phyloP scores from a whole-genome alignment of 805 yeast genomes.

The Metschnikowia sp. region DNA sequence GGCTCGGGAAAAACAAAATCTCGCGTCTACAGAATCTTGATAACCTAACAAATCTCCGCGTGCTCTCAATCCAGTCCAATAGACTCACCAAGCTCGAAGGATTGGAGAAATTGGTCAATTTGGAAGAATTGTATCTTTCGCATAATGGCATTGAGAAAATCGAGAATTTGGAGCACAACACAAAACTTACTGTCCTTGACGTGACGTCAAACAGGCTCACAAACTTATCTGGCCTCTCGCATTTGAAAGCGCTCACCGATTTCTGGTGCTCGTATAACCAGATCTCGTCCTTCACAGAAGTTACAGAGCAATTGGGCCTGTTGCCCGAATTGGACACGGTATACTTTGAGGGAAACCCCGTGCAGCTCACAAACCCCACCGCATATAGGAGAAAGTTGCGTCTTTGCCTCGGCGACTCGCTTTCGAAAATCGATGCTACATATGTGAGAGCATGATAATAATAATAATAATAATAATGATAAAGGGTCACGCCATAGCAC shows the following conservation, averaged over 20 bases:
- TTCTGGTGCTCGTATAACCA: conserved; percentile 88
- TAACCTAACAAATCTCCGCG: conserved; percentile 56
- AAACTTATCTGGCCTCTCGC: conserved; percentile 60
- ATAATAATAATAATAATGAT: neutral
- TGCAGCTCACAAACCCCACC: conserved; percentile 69
- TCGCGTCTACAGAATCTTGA: conserved; percentile 59
- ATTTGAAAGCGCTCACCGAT: conserved; percentile 74
- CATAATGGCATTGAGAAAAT: conserved; percentile 75
- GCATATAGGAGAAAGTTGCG: conserved; percentile 82
- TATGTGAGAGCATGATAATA: conserved; percentile 37
- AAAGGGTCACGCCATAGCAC: neutral
- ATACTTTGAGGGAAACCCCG: conserved; percentile 90
- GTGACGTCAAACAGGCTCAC: conserved; percentile 71
- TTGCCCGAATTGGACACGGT: conserved; percentile 76
- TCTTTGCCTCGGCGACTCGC: conserved; percentile 64
- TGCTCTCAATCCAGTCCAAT: conserved; percentile 87
- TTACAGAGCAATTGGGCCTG: conserved; percentile 60
- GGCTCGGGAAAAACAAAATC: conserved; percentile 91
- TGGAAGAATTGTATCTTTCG: conserved; percentile 85
- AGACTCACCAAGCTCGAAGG: conserved; percentile 77
- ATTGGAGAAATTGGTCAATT: conserved; percentile 60
- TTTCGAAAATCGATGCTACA: conserved; percentile 89
- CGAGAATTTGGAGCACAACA: conserved; percentile 73
- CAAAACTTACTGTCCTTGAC: conserved; percentile 70
- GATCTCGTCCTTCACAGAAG: conserved; percentile 63